Conservation (phyloP, 2,329 filamentous ascomycete species). For the Cladosporium halotolerans region DNA sequence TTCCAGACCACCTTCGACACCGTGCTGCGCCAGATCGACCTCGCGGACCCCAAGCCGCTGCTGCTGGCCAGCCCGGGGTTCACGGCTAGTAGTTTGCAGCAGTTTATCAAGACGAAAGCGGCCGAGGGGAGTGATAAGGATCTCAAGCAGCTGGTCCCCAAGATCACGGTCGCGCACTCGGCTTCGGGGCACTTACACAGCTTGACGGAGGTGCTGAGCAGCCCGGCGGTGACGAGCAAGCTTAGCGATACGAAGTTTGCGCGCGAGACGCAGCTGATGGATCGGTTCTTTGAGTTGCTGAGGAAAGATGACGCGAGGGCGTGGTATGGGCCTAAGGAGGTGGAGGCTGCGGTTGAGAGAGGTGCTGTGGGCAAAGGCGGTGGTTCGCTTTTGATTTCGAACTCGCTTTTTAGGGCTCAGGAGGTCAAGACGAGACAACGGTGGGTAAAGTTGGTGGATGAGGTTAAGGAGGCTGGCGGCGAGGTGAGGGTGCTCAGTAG, state of each 20-base stretch:
- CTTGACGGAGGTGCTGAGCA: constrained; percentile 79
- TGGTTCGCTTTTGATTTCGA: constrained; percentile 78
- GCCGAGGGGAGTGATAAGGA: constrained; percentile 66
- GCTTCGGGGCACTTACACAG: constrained; percentile 82
- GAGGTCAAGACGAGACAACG: constrained; percentile 68
- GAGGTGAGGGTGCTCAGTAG: constrained; percentile 86
- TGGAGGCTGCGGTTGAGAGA: constrained; percentile 74
- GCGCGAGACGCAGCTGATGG: constrained; percentile 75
- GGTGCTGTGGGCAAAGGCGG: constrained; percentile 85
- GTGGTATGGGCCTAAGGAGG: constrained; percentile 82
- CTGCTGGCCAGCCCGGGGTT: constrained; percentile 88
- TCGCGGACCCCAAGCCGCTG: constrained; percentile 62
- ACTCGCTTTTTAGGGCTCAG: constrained; percentile 77
- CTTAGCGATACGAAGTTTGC: constrained; percentile 85
- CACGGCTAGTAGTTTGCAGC: constrained; percentile 71
- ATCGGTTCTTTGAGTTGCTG: constrained; percentile 71
- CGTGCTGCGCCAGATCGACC: constrained; percentile 71
- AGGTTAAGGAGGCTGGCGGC: constrained; percentile 75
- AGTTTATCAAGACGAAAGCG: constrained; percentile 59
- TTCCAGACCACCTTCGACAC: constrained; percentile 71
- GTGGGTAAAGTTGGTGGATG: constrained; percentile 82
- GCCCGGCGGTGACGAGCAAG: constrained; percentile 66
- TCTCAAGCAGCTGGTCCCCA: constrained; percentile 56
- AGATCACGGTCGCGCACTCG: constrained; percentile 69
- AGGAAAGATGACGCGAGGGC: constrained; percentile 80